phyloP scores from a whole-genome alignment of 495 filamentous ascomycete species.

The Lophiostoma macrostomum region DNA sequence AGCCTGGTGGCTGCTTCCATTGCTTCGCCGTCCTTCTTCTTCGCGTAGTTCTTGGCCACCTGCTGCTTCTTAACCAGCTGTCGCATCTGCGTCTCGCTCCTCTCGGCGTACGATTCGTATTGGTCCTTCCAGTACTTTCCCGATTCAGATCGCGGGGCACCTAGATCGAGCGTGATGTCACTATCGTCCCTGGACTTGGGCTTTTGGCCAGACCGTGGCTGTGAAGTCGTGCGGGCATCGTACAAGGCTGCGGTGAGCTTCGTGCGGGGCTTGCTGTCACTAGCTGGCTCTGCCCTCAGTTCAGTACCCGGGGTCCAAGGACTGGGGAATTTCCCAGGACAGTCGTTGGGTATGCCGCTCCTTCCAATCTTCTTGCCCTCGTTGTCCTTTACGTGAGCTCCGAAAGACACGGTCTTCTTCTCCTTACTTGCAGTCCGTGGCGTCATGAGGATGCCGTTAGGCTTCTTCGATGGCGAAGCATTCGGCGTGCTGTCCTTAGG shows the following conservation, averaged over 20 bases:
- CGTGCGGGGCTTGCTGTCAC: constrained; percentile 42
- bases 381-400: constrained; percentile 61
- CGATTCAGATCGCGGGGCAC: constrained; percentile 76
- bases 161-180: constrained; percentile 70
- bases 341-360: constrained; percentile 51
- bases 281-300: constrained; percentile 15
- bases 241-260: constrained; percentile 53
- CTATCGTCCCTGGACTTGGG: constrained; percentile 46
- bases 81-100: constrained; percentile 64
- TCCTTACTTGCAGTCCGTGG: constrained; percentile 76
- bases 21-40: constrained; percentile 81
- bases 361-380: constrained; percentile 51
- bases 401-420: constrained; percentile 89
- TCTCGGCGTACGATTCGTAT: constrained; percentile 75
- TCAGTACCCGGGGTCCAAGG: constrained; percentile 54
- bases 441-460: constrained; percentile 73
- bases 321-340: constrained; percentile 60
- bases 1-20: constrained; percentile 68
- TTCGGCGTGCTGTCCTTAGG: constrained; percentile 13
- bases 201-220: constrained; percentile 44
- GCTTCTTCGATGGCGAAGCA: constrained; percentile 61
- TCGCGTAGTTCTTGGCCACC: constrained; percentile 82
- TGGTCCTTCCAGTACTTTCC: constrained; percentile 93
- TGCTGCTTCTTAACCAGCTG: constrained; percentile 56
- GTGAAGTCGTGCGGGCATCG: constrained; percentile 34